Conservation (phyloP, 352 stramenopile species). For the Globisporangium rhizosaccharum region DNA sequence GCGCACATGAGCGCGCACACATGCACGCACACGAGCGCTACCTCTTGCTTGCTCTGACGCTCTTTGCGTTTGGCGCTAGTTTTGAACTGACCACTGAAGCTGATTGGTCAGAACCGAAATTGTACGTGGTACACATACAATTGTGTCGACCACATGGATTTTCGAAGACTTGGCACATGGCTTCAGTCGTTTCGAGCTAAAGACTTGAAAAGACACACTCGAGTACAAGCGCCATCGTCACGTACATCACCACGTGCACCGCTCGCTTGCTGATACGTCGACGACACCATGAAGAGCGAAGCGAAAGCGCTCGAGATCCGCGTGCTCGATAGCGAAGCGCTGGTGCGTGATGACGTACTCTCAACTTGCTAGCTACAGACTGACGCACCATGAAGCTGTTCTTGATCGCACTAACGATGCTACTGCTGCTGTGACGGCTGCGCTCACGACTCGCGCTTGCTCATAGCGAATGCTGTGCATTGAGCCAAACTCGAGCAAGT, state of each 20-base stretch:
- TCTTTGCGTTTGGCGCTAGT: too few species aligned
- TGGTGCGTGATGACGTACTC: conserved; percentile 18
- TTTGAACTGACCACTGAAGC: too few species aligned
- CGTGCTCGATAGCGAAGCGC: conserved; percentile 29
- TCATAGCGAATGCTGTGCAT: conserved; percentile 30
- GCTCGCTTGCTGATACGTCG: too few species aligned
- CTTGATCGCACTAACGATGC: background rate
- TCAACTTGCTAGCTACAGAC: background rate
- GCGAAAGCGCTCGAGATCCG: conserved; percentile 23
- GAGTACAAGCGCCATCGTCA: background rate
- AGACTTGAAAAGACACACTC: background rate
- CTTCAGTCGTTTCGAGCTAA: too few species aligned
- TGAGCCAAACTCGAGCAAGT: conserved; percentile 80
- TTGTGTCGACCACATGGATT: background rate
- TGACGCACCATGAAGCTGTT: background rate
- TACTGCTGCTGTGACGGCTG: background rate
- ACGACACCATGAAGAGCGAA: background rate
- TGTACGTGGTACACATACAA: background rate
- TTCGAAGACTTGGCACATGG: too few species aligned
- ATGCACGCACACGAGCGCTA: too few species aligned
- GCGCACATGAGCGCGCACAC: too few species aligned
- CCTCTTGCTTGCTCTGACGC: too few species aligned
- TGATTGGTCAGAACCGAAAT: too few species aligned
- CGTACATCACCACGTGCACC: background rate
- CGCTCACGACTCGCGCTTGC: too few species aligned